Evolutionary conservation across 345 rosid species (phyloP), one percentile per base, ranked within the genome.

Genomic region (Citrus australasica): DNA sequence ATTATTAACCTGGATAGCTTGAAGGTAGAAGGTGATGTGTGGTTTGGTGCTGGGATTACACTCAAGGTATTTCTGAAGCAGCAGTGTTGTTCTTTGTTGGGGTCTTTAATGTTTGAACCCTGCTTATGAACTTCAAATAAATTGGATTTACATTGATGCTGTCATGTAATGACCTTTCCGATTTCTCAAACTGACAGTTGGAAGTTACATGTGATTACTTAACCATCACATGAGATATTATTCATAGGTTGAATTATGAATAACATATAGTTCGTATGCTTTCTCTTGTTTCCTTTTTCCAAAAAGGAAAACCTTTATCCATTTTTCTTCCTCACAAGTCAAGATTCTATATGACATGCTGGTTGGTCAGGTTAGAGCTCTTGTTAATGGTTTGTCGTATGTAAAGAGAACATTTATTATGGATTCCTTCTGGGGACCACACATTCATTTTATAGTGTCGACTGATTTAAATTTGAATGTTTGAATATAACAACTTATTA

Each of bases 1-100:
- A 81, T 89, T 63, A 62, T 85, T 73, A 84, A 79, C 75, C 81
- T 89, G 72, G 87, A 91, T 62, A 85, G 90, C 86, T 84, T 91
- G 82, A 83, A 84, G 79, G 91, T 88, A 76, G 74, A 63, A 37
- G 91, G 94, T 66, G 92, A 91, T 72, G 94, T 89, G 65, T 86
- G 92, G 91, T 89, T 91, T 85, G 94, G 92, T 68, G 82, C 88
- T 69, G 88, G 78, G 40, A 28, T 91, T 28, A 79, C 63, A 27
- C 90, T 91, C 55, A 89, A 89, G 94, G 94, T 91, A 87, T 74
- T 72, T 62, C 51, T 33, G 51, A 21, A 60, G 53, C 55, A 14
- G 25, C 61, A 21, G 33, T 35, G 6, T 66, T 21, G 19, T 71
- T 53, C 59, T 61, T 72, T 51, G 69, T 51, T 61, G 32, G 6